Conservation (phyloP, 306 rosid species). For the Hylodesmum podocarpum region DNA sequence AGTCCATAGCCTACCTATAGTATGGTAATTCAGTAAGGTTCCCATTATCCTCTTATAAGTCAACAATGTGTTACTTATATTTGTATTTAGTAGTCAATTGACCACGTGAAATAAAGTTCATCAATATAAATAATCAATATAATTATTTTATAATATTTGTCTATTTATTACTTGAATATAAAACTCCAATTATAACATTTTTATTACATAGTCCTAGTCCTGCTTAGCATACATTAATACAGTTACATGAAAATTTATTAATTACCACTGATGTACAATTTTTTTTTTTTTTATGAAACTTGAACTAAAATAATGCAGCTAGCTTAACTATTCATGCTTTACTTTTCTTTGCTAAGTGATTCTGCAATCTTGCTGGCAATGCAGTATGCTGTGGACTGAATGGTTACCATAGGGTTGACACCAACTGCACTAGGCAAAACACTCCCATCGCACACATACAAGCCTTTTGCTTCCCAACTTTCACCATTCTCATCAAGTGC, state of each 20-base stretch:
- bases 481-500: constrained; percentile 83
- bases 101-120: too few species aligned
- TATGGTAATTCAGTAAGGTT: too few species aligned
- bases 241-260: background rate
- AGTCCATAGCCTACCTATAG: too few species aligned
- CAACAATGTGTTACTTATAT: too few species aligned
- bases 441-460: constrained; percentile 89
- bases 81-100: too few species aligned
- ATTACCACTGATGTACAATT: background rate
- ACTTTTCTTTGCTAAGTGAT: constrained; percentile 37
- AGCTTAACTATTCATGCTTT: background rate
- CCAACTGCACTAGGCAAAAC: constrained; percentile 85
- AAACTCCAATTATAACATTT: too few species aligned
- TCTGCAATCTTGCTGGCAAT: constrained; percentile 71
- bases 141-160: too few species aligned
- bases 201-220: background rate
- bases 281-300: background rate
- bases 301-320: background rate
- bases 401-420: constrained; percentile 95
- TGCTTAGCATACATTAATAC: background rate
- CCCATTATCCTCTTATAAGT: too few species aligned
- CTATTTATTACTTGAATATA: too few species aligned
- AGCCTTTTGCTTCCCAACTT: constrained; percentile 87
- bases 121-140: too few species aligned
- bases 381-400: constrained; percentile 83